phyloP scores from a whole-genome alignment of 495 filamentous ascomycete genomes.

The Viridothelium virens region DNA sequence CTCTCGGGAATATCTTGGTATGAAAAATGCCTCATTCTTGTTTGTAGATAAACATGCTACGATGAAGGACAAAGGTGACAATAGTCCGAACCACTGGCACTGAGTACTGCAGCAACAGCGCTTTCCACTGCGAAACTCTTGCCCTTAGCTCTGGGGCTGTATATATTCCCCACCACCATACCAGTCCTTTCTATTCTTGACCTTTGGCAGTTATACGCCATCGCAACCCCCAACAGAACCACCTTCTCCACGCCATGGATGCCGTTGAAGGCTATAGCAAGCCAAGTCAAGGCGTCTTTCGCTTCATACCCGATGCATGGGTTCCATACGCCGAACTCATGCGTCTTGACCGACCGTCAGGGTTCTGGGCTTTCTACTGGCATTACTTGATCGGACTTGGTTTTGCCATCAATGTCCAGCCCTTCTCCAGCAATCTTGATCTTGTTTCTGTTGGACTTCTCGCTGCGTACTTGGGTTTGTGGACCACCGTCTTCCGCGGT shows the following conservation, averaged over 20 bases:
- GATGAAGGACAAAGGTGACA: neutral
- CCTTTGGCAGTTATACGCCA: neutral
- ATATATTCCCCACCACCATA: neutral
- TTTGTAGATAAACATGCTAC: neutral
- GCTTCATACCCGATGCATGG: constrained; percentile 27
- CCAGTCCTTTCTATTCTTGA: neutral
- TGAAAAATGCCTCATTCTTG: neutral
- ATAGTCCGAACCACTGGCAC: neutral
- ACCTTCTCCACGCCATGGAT: neutral
- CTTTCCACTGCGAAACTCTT: neutral
- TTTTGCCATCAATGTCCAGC: constrained; percentile 25
- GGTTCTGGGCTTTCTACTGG: constrained; percentile 35
- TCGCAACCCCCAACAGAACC: neutral
- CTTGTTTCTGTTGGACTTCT: neutral
- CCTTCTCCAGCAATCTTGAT: neutral
- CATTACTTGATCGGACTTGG: constrained; percentile 33
- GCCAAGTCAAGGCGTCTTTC: constrained; percentile 21
- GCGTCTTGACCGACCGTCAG: constrained; percentile 37
- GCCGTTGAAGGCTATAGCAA: neutral
- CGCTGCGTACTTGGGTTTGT: constrained; percentile 13
- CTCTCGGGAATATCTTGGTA: neutral
- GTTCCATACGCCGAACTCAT: constrained; percentile 40
- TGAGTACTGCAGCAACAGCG: neutral
- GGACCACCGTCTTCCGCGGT: constrained; percentile 33
- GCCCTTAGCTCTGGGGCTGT: neutral